Conservation (phyloP, 1,284 basidiomycete species). For the Coriolopsis trogii region DNA sequence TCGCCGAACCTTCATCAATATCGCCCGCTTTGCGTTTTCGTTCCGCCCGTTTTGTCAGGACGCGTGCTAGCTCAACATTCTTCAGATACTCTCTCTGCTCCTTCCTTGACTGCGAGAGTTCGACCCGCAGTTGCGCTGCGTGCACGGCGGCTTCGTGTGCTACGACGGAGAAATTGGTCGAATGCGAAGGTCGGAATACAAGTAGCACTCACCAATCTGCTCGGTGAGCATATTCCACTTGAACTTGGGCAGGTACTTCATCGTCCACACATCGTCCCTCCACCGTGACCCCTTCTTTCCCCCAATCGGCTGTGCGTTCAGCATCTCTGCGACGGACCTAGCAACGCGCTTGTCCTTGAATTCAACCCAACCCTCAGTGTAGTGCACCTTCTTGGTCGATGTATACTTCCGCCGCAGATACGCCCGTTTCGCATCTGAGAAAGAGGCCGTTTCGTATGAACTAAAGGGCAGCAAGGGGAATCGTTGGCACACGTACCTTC, state of each 20-base stretch:
- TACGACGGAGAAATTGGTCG: slow-evolving; percentile 37
- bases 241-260: slow-evolving; percentile 98
- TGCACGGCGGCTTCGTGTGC: slow-evolving; percentile 94
- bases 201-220: slow-evolving; percentile 83
- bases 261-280: slow-evolving; percentile 98
- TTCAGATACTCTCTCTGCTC: slow-evolving; percentile 94
- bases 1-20: slow-evolving; percentile 15
- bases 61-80: slow-evolving; percentile 94
- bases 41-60: slow-evolving; percentile 84
- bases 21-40: slow-evolving; percentile 57
- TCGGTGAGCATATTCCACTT: slow-evolving; percentile 99
- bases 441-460: slow-evolving; percentile 1
- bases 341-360: slow-evolving; percentile 94
- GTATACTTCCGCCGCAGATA: slow-evolving; percentile 79
- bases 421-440: slow-evolving; percentile 75
- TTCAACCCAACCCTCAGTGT: slow-evolving; percentile 98
- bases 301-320: slow-evolving; percentile 96
- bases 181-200: not conserved
- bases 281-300: slow-evolving; percentile 91
- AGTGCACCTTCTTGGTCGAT: slow-evolving; percentile 83
- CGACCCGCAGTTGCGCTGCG: slow-evolving; percentile 85
- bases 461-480: not conserved
- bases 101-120: slow-evolving; percentile 84
- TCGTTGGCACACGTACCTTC: slow-evolving; percentile 56
- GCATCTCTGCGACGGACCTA: slow-evolving; percentile 88